Evolutionary conservation across 768 basidiomycete genomes (phyloP), one percentile per base, ranked within the genome.

Genomic region (Boletus rufocinnamomeus): DNA sequence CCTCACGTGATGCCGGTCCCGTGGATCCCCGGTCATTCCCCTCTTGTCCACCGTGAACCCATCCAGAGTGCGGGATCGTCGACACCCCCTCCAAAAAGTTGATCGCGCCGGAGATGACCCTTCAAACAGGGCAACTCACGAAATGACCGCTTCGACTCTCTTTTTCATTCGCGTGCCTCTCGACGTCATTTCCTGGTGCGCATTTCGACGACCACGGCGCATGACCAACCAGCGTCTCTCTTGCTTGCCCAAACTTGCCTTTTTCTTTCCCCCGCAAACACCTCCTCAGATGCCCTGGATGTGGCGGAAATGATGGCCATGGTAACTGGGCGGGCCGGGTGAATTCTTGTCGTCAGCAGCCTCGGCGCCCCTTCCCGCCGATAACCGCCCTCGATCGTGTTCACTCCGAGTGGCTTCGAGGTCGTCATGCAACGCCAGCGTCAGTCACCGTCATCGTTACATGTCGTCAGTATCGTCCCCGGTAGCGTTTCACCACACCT

Each of bases 1-100:
- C 0, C 45, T 52, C 66, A 67, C 67, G 66, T 67, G 67, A 63
- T 6, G 6, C 28, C 66, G 67, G 66, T 34, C 16, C 61, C 61
- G 59, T 50, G 34, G 34, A 50, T 50, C 50, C 50, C 34, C 49
- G 25, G 27, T 46, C 17, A 47, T 47, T 10, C 38, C 13, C 34
- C 34, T 13, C 27, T 27, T 27, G 27, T 27, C 27, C 27, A 27
- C 27, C n/a, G n/a, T n/a, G n/a, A n/a, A n/a, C n/a, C n/a, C n/a
- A n/a, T n/a, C n/a, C n/a, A n/a, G n/a, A n/a, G n/a, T n/a, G n/a
- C n/a, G n/a, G n/a, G n/a, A n/a, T n/a, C n/a, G n/a, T n/a, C n/a
- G n/a, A n/a, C n/a, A n/a, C n/a, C n/a, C n/a, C n/a, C n/a, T n/a
- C n/a, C n/a, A n/a, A n/a, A n/a, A n/a, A n/a, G n/a, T n/a, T n/a